Percentiles rank a stretch among this genome's conserved stretches.
phyloP scores from a whole-genome alignment of 768 basidiomycete genomes.

The Lenzites betulinus region DNA sequence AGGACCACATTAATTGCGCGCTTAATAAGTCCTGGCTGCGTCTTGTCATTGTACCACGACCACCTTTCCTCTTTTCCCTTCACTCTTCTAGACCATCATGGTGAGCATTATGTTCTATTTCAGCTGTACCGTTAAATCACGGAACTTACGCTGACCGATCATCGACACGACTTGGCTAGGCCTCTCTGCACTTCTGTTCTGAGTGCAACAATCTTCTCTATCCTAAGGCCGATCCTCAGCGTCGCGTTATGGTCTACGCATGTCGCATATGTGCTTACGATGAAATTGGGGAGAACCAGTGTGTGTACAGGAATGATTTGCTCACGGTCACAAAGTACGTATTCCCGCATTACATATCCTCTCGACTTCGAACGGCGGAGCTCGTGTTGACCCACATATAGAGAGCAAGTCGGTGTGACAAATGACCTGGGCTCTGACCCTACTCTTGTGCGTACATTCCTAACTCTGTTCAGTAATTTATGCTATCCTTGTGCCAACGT shows the following conservation, averaged over 20 bases:
- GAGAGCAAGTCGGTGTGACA: constrained; percentile 93
- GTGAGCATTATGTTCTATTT: too few relatives aligned
- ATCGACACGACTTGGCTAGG: constrained; percentile 40
- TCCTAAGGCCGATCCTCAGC: constrained; percentile 86
- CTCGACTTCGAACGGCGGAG: not conserved
- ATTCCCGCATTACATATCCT: not conserved
- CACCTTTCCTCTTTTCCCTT: too few relatives aligned
- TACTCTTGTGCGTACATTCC: constrained; percentile 62
- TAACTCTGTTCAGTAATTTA: not conserved
- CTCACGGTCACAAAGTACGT: constrained; percentile 88
- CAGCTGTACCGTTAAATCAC: too few relatives aligned
- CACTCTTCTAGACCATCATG: too few relatives aligned
- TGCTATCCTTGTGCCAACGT: not conserved
- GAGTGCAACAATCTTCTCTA: constrained; percentile 97
- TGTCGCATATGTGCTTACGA: constrained; percentile 90
- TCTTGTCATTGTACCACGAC: too few relatives aligned
- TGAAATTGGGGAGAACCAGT: constrained; percentile 83
- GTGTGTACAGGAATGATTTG: constrained; percentile 93
- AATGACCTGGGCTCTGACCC: constrained; percentile 87
- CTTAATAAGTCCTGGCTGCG: too few relatives aligned
- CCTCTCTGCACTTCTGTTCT: constrained; percentile 86
- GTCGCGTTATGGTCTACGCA: constrained; percentile 84
- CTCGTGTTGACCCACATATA: constrained; percentile 34
- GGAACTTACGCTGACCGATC: too few relatives aligned
- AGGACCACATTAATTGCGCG: too few relatives aligned